Conservation (phyloP, 352 stramenopile species). For the Saprolegnia diclina region DNA sequence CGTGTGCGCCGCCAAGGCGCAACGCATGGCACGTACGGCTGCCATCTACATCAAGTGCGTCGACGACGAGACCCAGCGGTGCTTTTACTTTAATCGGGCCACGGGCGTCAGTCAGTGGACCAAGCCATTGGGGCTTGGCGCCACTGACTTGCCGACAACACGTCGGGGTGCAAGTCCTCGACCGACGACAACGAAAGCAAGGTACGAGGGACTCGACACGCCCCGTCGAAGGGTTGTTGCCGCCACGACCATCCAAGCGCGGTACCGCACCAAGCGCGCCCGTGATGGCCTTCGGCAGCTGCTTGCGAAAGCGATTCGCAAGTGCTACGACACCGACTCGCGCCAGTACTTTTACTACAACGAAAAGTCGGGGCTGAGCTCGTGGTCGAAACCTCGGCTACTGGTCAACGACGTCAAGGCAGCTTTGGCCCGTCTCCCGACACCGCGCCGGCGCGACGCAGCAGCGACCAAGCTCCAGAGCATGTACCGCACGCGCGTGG, state of each 20-base stretch:
- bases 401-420: constrained; percentile 6
- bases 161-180: background rate
- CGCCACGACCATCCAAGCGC: constrained; percentile 29
- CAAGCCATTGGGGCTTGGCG: constrained; percentile 22
- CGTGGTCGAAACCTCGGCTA: constrained; percentile 35
- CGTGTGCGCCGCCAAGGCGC: constrained; percentile 28
- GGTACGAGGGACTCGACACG: background rate
- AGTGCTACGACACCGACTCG: constrained; percentile 33
- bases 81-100: constrained; percentile 43
- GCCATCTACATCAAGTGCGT: constrained; percentile 35
- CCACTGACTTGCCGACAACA: constrained; percentile 5
- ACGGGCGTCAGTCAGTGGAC: constrained; percentile 38
- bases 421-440: background rate
- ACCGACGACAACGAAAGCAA: background rate
- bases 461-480: constrained; percentile 38
- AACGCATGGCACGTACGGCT: constrained; percentile 31
- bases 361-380: constrained; percentile 32
- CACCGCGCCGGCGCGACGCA: background rate
- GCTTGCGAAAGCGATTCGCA: constrained; percentile 33
- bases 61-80: constrained; percentile 33
- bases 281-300: constrained; percentile 30
- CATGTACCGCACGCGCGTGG: constrained; percentile 36
- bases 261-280: constrained; percentile 32
- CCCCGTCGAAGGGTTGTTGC: constrained; percentile 24
- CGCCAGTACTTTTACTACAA: constrained; percentile 53